These are phyloP conservation scores for Neurospora sp. DNA, from an alignment of 495 filamentous ascomycete species.

Conservation along the genomic window DNA sequence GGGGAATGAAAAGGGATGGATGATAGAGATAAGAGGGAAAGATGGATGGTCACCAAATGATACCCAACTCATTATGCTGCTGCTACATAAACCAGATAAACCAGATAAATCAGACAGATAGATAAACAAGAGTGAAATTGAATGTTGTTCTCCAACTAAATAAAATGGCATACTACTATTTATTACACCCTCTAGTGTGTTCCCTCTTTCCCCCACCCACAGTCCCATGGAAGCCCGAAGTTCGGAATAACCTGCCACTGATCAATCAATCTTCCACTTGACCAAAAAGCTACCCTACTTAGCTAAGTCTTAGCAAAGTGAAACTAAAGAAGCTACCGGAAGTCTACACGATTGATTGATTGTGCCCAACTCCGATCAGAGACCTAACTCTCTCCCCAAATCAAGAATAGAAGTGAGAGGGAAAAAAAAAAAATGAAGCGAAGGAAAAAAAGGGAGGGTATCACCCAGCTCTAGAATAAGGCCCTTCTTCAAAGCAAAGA, in stretches of 20 bases:
- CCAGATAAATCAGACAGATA: neutral
- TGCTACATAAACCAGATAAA: neutral
- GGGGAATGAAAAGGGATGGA: neutral
- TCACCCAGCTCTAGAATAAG: neutral
- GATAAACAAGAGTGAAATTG: neutral
- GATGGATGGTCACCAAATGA: slow-evolving; percentile 3
- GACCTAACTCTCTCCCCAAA: too few species aligned
- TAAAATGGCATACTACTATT: neutral
- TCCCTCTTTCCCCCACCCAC: too few species aligned
- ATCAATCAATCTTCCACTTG: too few species aligned
- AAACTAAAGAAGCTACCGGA: too few species aligned
- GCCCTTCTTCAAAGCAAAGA: neutral
- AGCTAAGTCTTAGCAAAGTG: too few species aligned
- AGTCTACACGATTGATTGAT: too few species aligned
- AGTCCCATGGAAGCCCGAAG: too few species aligned
- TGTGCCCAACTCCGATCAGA: too few species aligned
- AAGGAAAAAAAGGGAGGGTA: neutral
- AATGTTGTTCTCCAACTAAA: neutral
- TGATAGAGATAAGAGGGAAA: neutral
- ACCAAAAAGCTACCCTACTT: too few species aligned
- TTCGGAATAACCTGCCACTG: too few species aligned
- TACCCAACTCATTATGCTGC: slow-evolving; percentile 13
- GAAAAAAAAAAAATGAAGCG: neutral
- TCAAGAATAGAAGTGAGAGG: too few species aligned
- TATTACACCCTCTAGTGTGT: too few species aligned